Base-by-base conservation (phyloP, 106 monocot species). In the Allium cepa region DNA sequence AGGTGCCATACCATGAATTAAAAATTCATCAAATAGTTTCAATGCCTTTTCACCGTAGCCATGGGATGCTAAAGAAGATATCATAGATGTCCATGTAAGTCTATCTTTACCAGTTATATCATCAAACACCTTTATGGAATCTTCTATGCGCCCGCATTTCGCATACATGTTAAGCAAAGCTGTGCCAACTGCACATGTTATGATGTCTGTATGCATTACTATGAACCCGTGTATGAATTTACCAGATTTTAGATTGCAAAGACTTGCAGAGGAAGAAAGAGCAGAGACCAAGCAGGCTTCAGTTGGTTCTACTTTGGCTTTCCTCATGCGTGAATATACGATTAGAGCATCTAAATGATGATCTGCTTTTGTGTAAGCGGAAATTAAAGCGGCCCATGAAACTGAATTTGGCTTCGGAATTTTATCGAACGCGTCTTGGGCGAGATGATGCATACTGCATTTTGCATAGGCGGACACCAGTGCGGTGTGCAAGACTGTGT, bases 11-110 rank as follows among this genome's bases (percentile, higher is more conserved):
- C 63, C 68, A n/a, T 11, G 16, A 9, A 9, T 26, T 57, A 74
- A 28, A 81, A 89, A 82, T 36, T 63, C 65, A 11, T 57, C 68
- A 56, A 89, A 89, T 12, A 82, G 46, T 0, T 51, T 12, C 5
- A 89, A 47, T 9, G 82, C 84, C 17, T 69, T 64, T 8, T 45
- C 57, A 0, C 71, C 82, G 0, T 68, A 56, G 4, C 85, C 89
- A 45, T 89, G 81, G 18, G 79, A 49, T 8, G 76, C 89, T 13
- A 84, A 53, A 6, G 71, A 76, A 15, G 72, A 72, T 50, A 89
- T 75, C 80, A 82, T 82, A 3, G 82, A 82, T 50, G 82, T 69
- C 84, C 85, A 89, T 1, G 85, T 59, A 4, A 62, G 64, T 7
- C 56, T 65, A 60, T 79, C 84, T 26, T 65, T 60, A 0, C 26